A percentile compares a stretch with the other conserved stretches of the same genome.
Evolutionary conservation across 352 stramenopile genomes (phyloP).

Genomic region (Phytophthora lateralis): DNA sequence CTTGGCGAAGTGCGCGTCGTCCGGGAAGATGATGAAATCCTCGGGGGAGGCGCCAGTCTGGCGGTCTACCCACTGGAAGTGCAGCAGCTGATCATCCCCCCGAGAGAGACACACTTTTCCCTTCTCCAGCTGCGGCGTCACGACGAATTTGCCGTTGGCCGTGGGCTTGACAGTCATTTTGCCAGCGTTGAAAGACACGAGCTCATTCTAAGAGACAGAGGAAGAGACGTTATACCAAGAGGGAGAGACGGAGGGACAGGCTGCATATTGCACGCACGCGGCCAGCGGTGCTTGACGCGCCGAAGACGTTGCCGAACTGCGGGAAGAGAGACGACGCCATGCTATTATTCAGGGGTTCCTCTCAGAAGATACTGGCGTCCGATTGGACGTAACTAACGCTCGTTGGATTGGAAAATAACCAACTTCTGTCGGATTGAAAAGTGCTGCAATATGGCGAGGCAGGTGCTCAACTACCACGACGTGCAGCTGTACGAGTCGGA

Average conservation of each 20-base stretch:
- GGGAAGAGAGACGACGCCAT: constrained; percentile 80
- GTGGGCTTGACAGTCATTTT: constrained; percentile 85
- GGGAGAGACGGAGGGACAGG: background rate
- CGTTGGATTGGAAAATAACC: too few species aligned
- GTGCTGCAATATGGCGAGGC: background rate
- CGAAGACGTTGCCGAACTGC: constrained; percentile 84
- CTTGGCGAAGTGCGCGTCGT: constrained; percentile 88
- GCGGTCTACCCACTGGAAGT: constrained; percentile 94
- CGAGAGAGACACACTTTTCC: constrained; percentile 88
- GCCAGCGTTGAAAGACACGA: constrained; percentile 92
- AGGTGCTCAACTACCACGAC: constrained; percentile 82
- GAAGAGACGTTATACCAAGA: background rate
- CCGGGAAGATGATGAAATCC: constrained; percentile 94
- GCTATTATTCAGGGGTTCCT: background rate
- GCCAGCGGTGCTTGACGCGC: constrained; percentile 54
- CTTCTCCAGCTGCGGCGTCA: constrained; percentile 91
- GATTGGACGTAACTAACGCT: too few species aligned
- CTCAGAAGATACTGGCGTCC: constrained; percentile 21
- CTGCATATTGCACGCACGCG: constrained; percentile 42
- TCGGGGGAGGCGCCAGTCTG: constrained; percentile 83
- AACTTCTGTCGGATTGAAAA: too few species aligned
- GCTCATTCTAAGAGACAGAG: constrained; percentile 55
- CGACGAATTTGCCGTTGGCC: constrained; percentile 86
- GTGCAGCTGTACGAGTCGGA: constrained; percentile 85
- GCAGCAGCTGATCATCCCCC: constrained; percentile 89